Evolutionary conservation across 164 flowering plant genomes (phyloP).

Genomic region (Kalanchoe fedtschenkoi): DNA sequence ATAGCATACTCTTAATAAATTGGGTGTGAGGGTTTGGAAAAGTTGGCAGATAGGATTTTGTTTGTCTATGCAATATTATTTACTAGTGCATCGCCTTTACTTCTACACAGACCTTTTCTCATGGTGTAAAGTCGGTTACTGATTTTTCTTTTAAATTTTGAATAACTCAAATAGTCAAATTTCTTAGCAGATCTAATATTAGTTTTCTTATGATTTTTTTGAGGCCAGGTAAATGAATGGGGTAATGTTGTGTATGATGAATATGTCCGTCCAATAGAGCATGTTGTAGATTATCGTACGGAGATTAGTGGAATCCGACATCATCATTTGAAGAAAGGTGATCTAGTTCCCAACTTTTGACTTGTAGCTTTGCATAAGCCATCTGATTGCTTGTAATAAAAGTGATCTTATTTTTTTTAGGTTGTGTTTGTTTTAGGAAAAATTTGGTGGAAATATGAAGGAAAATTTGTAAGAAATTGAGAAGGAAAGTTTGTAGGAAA

Average conservation of each 20-base stretch:
- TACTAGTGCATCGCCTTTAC: not conserved
- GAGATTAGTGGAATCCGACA: constrained; percentile 87
- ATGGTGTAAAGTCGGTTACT: not conserved
- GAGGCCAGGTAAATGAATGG: constrained; percentile 68
- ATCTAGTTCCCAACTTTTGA: constrained; percentile 9
- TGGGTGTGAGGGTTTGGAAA: no score
- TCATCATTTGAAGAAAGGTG: constrained; percentile 65
- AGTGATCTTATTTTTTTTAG: not conserved
- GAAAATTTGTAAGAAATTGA: no score
- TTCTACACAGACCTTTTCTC: not conserved
- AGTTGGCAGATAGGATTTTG: no score
- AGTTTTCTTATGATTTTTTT: not conserved
- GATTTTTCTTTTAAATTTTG: not conserved
- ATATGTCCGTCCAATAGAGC: constrained; percentile 77
- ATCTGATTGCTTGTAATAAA: not conserved
- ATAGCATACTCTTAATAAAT: not conserved
- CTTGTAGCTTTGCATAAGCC: not conserved
- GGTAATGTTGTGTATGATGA: constrained; percentile 91
- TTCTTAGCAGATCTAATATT: not conserved
- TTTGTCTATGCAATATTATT: no score
- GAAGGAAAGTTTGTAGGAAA: no score
- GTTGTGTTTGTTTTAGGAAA: no score
- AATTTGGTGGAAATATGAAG: no score
- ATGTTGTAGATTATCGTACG: constrained; percentile 82
- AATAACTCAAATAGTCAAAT: not conserved